phyloP scores from a whole-genome alignment of 1,139 yeast species.

The Saccharomyces pastorianus region DNA sequence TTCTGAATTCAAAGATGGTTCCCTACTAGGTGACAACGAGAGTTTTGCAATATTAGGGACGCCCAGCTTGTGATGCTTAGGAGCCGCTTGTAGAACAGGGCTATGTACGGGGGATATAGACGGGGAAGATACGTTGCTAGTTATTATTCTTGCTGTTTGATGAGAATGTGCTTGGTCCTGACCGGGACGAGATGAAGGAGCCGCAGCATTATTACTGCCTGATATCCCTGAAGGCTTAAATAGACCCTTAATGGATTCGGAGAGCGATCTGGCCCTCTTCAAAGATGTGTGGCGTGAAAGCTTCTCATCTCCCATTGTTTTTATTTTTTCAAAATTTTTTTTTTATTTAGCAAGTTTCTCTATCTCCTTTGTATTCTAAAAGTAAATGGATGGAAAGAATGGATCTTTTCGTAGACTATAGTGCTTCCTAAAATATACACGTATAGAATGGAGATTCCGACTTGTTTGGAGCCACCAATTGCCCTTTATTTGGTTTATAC shows the following conservation, averaged over 20 bases:
- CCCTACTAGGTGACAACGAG: conserved; percentile 12
- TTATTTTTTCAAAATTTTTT: neutral
- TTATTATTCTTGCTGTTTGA: neutral
- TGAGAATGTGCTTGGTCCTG: neutral
- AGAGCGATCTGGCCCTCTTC: conserved; percentile 22
- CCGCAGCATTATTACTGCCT: neutral
- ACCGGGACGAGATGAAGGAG: conserved; percentile 5
- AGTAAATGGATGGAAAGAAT: neutral
- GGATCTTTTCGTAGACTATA: neutral
- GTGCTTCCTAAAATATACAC: neutral
- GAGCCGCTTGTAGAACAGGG: conserved; percentile 3
- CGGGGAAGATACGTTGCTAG: conserved; percentile 1
- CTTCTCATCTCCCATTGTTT: neutral
- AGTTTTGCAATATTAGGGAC: conserved; percentile 14
- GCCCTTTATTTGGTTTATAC: neutral
- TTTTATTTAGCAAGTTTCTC: neutral
- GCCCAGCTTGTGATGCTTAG: conserved; percentile 2
- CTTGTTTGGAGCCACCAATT: neutral
- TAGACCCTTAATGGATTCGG: conserved; percentile 26
- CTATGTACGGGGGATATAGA: conserved; percentile 4
- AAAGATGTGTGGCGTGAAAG: conserved; percentile 10
- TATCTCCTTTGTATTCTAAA: neutral
- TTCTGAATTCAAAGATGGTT: conserved; percentile 12
- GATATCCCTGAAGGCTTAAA: conserved; percentile 13
- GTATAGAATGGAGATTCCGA: neutral